phyloP scores from a whole-genome alignment of 2,329 filamentous ascomycete genomes.

The Cadophora gregata region DNA sequence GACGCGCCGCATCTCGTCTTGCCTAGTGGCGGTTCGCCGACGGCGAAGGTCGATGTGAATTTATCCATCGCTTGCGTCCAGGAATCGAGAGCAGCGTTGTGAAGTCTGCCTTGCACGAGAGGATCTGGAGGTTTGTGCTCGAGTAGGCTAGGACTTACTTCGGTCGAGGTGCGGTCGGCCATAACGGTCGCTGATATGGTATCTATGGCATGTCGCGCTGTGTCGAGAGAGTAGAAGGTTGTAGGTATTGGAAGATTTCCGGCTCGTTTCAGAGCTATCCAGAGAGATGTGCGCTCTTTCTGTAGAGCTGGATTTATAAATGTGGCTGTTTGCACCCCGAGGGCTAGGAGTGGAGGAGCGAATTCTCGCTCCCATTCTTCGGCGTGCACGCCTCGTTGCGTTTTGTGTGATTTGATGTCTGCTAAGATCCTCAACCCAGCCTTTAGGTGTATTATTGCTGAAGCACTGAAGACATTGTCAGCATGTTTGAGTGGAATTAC shows the following conservation, averaged over 20 bases:
- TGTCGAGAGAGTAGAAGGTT: slow-evolving; percentile 55
- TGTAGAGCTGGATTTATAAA: slow-evolving; percentile 38
- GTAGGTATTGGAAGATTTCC: slow-evolving; percentile 25
- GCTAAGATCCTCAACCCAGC: slow-evolving; percentile 40
- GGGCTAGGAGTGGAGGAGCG: slow-evolving; percentile 34
- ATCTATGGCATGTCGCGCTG: slow-evolving; percentile 64
- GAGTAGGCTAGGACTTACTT: slow-evolving; percentile 41
- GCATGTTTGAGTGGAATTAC: slow-evolving; percentile 1
- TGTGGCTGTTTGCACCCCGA: slow-evolving; percentile 41
- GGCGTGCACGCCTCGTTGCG: slow-evolving; percentile 16
- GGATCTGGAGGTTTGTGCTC: slow-evolving; percentile 56
- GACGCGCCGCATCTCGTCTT: slow-evolving; percentile 61
- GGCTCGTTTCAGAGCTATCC: slow-evolving; percentile 33
- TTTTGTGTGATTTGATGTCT: slow-evolving; percentile 32
- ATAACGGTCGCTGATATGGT: slow-evolving; percentile 58
- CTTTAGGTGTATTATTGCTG: slow-evolving; percentile 40
- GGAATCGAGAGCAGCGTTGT: slow-evolving; percentile 25
- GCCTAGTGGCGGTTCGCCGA: slow-evolving; percentile 49
- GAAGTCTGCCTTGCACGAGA: slow-evolving; percentile 26
- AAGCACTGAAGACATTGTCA: slow-evolving; percentile 30
- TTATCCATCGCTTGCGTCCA: slow-evolving; percentile 34
- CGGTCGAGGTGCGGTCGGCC: slow-evolving; percentile 53
- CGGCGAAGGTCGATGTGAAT: slow-evolving; percentile 23
- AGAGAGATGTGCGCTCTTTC: slow-evolving; percentile 34
- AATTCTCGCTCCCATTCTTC: slow-evolving; percentile 38